These are phyloP conservation scores for Colletotrichum siamense DNA, from an alignment of 2,329 filamentous ascomycete genomes.

Conservation along the genomic window DNA sequence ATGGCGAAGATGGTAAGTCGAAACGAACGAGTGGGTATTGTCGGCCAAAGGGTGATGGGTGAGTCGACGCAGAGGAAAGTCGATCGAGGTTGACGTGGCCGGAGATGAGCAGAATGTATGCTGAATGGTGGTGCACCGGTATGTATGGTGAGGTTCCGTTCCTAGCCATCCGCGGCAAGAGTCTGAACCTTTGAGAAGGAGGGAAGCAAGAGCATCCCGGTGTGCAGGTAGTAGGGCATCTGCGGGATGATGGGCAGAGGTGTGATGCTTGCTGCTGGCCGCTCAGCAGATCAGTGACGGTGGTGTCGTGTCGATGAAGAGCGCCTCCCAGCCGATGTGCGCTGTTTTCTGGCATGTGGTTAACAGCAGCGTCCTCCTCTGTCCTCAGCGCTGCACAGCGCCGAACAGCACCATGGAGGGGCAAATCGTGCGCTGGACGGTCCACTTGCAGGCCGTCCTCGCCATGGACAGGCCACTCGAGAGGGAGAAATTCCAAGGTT, in stretches of 20 bases:
- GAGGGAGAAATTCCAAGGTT: conserved; percentile 12
- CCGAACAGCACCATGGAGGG: conserved; percentile 1
- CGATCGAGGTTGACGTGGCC: conserved; percentile 15
- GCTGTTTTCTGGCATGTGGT: conserved; percentile 30
- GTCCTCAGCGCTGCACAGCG: not conserved
- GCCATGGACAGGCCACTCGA: conserved; percentile 10
- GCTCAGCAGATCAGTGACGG: not conserved
- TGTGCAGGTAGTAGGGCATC: not conserved
- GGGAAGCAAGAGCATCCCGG: not conserved
- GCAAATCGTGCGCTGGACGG: conserved; percentile 11
- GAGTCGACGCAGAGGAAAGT: not conserved
- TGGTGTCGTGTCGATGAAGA: not conserved
- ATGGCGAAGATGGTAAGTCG: not conserved
- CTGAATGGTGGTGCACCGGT: not conserved
- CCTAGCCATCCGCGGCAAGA: not conserved
- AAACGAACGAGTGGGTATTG: not conserved
- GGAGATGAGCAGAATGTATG: not conserved
- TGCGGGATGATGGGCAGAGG: not conserved
- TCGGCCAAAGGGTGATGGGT: not conserved
- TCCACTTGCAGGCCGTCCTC: conserved; percentile 11
- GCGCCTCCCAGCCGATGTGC: conserved; percentile 13
- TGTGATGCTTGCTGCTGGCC: not conserved
- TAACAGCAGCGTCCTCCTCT: not conserved
- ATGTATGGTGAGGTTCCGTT: not conserved
- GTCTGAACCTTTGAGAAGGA: not conserved